A percentile compares a stretch with the other conserved stretches of the same genome.
Evolutionary conservation across 306 rosid genomes (phyloP).

Genomic region (Trifolium fragiferum): DNA sequence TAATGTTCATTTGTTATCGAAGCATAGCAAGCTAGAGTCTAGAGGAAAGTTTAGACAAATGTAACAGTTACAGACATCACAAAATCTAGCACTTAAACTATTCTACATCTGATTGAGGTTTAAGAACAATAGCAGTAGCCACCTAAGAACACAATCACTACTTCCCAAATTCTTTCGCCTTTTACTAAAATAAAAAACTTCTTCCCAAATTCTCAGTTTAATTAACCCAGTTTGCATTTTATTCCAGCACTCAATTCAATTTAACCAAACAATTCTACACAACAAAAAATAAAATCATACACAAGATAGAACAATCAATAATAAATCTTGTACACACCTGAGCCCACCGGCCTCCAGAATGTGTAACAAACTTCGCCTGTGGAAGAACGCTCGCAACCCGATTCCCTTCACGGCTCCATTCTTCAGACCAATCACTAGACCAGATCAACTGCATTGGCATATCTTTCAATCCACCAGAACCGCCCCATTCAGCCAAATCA

Average conservation of each 20-base stretch:
- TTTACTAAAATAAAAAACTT: too few relatives aligned
- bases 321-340: conserved; percentile 57
- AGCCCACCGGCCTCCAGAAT: conserved; percentile 90
- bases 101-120: neutral
- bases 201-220: neutral
- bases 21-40: conserved; percentile 3
- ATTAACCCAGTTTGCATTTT: conserved; percentile 21
- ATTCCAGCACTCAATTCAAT: conserved; percentile 25
- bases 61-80: conserved; percentile 6
- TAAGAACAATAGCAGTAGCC: neutral
- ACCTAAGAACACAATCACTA: conserved; percentile 18
- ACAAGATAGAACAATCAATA: conserved; percentile 12
- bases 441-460: conserved; percentile 82
- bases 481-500: conserved; percentile 83
- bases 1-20: neutral
- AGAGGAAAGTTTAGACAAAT: conserved; percentile 26
- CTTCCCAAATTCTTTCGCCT: neutral
- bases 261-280: conserved; percentile 23
- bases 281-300: neutral
- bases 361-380: conserved; percentile 63
- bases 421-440: conserved; percentile 79
- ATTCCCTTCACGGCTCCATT: conserved; percentile 82
- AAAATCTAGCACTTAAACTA: conserved; percentile 4
- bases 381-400: conserved; percentile 73
- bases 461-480: conserved; percentile 68